Conservation (phyloP, 2,329 filamentous ascomycete species). For the Sporothrix globosa region DNA sequence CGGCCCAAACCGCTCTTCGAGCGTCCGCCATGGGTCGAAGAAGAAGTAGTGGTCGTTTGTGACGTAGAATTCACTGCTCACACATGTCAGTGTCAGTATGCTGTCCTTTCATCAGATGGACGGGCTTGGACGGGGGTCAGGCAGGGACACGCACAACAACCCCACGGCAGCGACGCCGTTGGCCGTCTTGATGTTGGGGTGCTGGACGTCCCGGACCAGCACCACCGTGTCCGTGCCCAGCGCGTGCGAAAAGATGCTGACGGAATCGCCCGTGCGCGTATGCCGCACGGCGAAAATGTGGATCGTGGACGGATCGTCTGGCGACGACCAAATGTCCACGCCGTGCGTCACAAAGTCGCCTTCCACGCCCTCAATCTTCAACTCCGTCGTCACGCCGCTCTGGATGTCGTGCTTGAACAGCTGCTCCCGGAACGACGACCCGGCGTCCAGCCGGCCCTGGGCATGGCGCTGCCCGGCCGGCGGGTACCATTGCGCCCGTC, state of each 20-base stretch:
- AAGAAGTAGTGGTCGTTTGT: slow-evolving; percentile 30
- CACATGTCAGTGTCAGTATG: not conserved
- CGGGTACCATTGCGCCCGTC: slow-evolving; percentile 14
- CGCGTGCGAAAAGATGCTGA: slow-evolving; percentile 22
- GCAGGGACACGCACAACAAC: not conserved
- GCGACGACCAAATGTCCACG: slow-evolving; percentile 3
- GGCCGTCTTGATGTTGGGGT: slow-evolving; percentile 19
- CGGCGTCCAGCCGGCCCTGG: not conserved
- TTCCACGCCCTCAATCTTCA: not conserved
- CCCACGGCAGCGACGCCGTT: slow-evolving; percentile 22
- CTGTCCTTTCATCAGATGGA: no score
- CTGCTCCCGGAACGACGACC: slow-evolving; percentile 16
- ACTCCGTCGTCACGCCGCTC: not conserved
- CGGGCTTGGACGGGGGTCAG: no score
- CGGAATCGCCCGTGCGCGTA: not conserved
- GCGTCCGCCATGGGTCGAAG: not conserved
- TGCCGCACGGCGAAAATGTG: slow-evolving; percentile 22
- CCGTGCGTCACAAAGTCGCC: slow-evolving; percentile 26
- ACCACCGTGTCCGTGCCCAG: slow-evolving; percentile 8
- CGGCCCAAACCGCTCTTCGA: slow-evolving; percentile 24
- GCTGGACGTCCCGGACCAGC: slow-evolving; percentile 16
- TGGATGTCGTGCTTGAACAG: slow-evolving; percentile 26
- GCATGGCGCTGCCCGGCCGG: slow-evolving; percentile 21
- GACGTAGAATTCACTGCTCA: slow-evolving; percentile 19
- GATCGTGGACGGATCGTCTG: not conserved